These are phyloP conservation scores for Akanthomyces uredinophilus DNA, from an alignment of 2,329 filamentous ascomycete genomes.

Conservation along the genomic window DNA sequence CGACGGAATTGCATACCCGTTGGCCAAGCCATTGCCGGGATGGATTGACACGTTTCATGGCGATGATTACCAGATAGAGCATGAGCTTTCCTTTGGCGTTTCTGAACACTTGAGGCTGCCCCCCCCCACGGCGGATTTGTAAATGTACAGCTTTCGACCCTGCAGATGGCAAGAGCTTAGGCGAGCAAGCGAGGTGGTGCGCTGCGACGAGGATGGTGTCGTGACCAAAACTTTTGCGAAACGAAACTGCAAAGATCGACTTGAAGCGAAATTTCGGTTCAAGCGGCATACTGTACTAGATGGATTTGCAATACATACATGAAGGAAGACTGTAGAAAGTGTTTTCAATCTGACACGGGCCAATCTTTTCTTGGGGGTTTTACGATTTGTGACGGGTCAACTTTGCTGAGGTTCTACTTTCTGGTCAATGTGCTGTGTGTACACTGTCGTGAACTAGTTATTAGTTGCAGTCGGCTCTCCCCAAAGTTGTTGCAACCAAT, in stretches of 20 bases:
- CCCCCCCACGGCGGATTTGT: neutral
- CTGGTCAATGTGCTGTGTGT: too few relatives aligned
- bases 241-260: slow-evolving; percentile 6
- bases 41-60: slow-evolving; percentile 9
- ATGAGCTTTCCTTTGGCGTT: neutral
- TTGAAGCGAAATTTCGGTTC: neutral
- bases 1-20: neutral
- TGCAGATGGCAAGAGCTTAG: neutral
- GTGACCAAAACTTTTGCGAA: slow-evolving; percentile 5
- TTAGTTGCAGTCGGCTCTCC: too few relatives aligned
- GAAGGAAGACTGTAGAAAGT: neutral
- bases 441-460: too few relatives aligned
- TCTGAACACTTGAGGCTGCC: neutral
- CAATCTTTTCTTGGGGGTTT: too few relatives aligned
- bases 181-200: too few relatives aligned
- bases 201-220: neutral
- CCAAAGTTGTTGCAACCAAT: too few relatives aligned
- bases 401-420: too few relatives aligned
- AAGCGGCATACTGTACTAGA: neutral
- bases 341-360: too few relatives aligned
- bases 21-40: neutral
- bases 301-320: neutral
- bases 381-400: too few relatives aligned
- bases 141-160: neutral
- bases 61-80: neutral